Percentiles rank a stretch among this genome's conserved stretches.
phyloP scores from a whole-genome alignment of 1,284 basidiomycete species.

The Exobasidium cylindrosporum region DNA sequence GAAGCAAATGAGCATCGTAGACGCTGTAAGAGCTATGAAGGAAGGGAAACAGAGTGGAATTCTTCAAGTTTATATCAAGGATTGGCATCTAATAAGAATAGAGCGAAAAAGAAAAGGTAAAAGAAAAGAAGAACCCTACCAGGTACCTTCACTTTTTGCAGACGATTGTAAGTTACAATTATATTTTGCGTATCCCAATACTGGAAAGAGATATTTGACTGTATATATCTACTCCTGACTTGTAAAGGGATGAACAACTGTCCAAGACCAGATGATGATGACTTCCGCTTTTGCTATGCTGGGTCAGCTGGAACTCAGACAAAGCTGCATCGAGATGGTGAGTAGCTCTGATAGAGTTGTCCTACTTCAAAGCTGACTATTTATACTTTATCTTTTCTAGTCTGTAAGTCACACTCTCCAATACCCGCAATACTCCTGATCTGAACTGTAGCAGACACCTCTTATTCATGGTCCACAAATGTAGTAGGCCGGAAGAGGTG shows the following conservation, averaged over 20 bases:
- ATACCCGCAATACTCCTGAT: too few relatives aligned
- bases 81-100: conserved; percentile 61
- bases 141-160: conserved; percentile 57
- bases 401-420: too few relatives aligned
- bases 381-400: too few relatives aligned
- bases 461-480: conserved; percentile 64
- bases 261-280: conserved; percentile 44
- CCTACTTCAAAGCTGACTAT: too few relatives aligned
- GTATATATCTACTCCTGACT: background rate
- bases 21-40: conserved; percentile 17
- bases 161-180: conserved; percentile 61
- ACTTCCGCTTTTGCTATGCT: conserved; percentile 57
- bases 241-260: conserved; percentile 42
- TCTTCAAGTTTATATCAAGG: conserved; percentile 60
- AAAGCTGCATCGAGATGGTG: conserved; percentile 42
- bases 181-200: conserved; percentile 32
- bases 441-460: conserved; percentile 53
- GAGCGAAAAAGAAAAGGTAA: conserved; percentile 16
- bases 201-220: background rate
- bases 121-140: conserved; percentile 55
- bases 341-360: too few relatives aligned
- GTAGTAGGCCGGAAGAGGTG: conserved; percentile 61
- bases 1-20: conserved; percentile 17
- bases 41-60: background rate
- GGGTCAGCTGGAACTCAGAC: conserved; percentile 32